Base-by-base conservation (phyloP, 2,329 filamentous ascomycete species). In the Nectriaceae sp. region DNA sequence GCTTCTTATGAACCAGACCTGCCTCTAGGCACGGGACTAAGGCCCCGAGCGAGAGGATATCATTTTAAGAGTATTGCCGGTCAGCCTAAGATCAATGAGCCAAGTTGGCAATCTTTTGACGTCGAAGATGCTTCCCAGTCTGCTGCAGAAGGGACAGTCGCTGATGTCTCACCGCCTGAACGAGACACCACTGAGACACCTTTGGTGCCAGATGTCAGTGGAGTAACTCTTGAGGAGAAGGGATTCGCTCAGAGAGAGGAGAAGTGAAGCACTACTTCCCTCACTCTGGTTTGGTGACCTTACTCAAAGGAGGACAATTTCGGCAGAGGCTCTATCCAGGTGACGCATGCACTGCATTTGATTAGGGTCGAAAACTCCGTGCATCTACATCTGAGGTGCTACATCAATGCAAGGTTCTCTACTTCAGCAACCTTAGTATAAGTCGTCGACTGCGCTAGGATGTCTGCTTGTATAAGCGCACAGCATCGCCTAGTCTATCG, bases 21-120 rank as follows among this genome's bases (percentile, higher is more conserved):
- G 22, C 93, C 93, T 0, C 75, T 79, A 37, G 87, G 86, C 31
- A 90, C 84, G 0, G 93, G 91, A 0, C 76, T 87, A 60, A 84
- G 92, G 10, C 94, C 94, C 10, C 80, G 90, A 67, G 78, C 88
- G 29, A 79, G 91, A 61, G 91, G 91, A 2, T 95, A 96, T 62
- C 88, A 95, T 63, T 88, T 86, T 67, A 90, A 88, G 68, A 82
- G 83, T 42, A 80, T 84, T 40, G 85, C 82, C 0, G 79, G 80
- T 6, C 80, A 84, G 41, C 77, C 81, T 21, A 87, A 78, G 66
- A 86, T 85, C 58, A 91, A 92, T 65, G 77, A 80, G 31, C 77
- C 83, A 11, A 78, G 81, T 1, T 95, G 86, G 76, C 81, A 80
- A 37, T 79, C 78, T 47, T 73, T 88, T 37, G 55, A 66, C 22